Conservation (phyloP, 148 eudicot genomes). For the Drosera capensis region DNA sequence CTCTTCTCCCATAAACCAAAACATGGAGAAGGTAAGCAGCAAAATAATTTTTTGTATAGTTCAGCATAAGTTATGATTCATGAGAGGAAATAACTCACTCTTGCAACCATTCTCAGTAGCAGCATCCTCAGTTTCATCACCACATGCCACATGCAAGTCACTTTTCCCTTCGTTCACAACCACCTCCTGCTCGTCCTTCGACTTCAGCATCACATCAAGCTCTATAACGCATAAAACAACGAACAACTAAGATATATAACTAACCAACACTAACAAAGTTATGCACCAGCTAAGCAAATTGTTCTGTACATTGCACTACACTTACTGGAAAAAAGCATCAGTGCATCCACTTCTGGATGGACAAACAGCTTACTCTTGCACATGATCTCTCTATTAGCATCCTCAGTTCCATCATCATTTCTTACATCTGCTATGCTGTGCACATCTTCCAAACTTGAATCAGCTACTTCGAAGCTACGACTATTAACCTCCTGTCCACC, state of each 20-base stretch:
- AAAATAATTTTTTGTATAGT: too few species aligned
- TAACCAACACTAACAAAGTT: too few species aligned
- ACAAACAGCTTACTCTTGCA: background rate
- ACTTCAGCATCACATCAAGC: background rate
- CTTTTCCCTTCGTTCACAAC: too few species aligned
- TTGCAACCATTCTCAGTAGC: background rate
- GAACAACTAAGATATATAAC: too few species aligned
- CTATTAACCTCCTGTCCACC: slow-evolving; percentile 1
- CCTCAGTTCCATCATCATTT: background rate
- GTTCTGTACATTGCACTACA: background rate
- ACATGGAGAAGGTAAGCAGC: too few species aligned
- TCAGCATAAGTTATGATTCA: too few species aligned
- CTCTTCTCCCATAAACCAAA: too few species aligned
- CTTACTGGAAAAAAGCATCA: background rate
- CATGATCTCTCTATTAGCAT: background rate
- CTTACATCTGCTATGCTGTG: too few species aligned
- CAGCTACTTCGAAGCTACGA: background rate
- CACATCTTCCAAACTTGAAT: background rate
- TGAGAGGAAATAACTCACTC: background rate
- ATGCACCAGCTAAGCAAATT: too few species aligned
- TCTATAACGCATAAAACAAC: background rate
- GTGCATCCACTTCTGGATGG: background rate
- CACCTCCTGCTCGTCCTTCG: too few species aligned
- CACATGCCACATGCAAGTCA: background rate
- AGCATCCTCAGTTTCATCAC: background rate